Evolutionary conservation across 805 yeast species (phyloP).

Genomic region (Candida odintsovae): DNA sequence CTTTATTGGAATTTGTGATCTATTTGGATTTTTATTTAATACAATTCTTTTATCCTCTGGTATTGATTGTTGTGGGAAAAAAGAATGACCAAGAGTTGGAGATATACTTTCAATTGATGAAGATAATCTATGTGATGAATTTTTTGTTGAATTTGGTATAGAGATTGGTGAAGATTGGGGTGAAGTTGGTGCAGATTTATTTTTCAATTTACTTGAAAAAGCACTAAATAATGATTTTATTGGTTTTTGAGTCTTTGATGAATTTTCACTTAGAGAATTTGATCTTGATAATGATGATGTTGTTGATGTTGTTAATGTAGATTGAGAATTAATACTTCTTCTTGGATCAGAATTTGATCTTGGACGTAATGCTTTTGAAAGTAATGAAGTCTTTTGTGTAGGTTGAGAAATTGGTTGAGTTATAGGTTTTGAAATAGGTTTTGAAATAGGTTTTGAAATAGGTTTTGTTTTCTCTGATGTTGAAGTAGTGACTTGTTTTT

Average conservation of each 20-base stretch:
- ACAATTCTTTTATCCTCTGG: constrained; percentile 28
- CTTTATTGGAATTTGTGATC: constrained; percentile 29
- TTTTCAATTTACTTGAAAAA: constrained; percentile 24
- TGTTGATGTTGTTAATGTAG: neutral
- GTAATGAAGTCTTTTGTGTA: constrained; percentile 9
- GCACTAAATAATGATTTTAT: constrained; percentile 26
- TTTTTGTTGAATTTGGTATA: constrained; percentile 9
- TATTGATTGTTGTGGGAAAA: neutral
- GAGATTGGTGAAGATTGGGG: constrained; percentile 14
- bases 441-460: constrained; percentile 14
- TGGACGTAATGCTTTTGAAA: constrained; percentile 22
- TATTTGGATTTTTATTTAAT: constrained; percentile 40
- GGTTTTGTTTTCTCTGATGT: neutral
- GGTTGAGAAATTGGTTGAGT: no score
- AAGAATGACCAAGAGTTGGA: constrained; percentile 9
- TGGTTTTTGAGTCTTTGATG: constrained; percentile 15
- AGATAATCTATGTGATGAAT: constrained; percentile 1
- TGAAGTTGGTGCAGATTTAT: constrained; percentile 14
- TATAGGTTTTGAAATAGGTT: neutral
- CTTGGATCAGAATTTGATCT: constrained; percentile 21
- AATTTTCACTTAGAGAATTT: constrained; percentile 10
- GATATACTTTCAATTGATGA: constrained; percentile 13
- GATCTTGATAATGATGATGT: constrained; percentile 12
- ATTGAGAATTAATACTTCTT: constrained; percentile 1
- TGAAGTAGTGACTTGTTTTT: neutral